Conservation (phyloP, 2,329 filamentous ascomycete genomes). For the Fusarium coffeatum region DNA sequence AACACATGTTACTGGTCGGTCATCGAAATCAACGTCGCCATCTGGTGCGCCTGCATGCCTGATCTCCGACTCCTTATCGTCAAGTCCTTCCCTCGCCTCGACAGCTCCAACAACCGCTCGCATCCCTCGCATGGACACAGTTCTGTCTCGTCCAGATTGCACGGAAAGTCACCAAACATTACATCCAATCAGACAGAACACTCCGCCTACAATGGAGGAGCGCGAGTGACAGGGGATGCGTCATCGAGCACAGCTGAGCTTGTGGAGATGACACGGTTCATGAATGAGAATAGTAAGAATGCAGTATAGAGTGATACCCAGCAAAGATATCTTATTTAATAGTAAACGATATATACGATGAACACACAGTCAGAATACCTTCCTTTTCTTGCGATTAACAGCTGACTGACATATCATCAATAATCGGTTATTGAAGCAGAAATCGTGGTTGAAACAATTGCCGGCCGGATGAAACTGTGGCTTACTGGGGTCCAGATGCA, state of each 20-base stretch:
- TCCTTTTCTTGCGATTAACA: neutral
- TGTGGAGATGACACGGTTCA: slow-evolving; percentile 3
- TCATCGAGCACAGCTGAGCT: slow-evolving; percentile 13
- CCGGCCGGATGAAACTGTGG: too few species aligned
- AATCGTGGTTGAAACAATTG: too few species aligned
- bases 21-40: slow-evolving; percentile 6
- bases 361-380: too few species aligned
- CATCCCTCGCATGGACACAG: neutral
- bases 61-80: slow-evolving; percentile 1
- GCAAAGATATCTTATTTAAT: neutral
- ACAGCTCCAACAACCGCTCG: neutral
- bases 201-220: neutral
- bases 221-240: neutral
- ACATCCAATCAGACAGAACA: neutral
- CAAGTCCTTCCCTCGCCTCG: neutral
- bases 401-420: rapidly evolving
- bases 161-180: neutral
- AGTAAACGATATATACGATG: neutral
- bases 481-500: too few species aligned
- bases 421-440: rapidly evolving
- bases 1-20: slow-evolving; percentile 22
- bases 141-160: neutral
- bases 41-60: slow-evolving; percentile 14
- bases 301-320: neutral
- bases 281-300: neutral